Evolutionary conservation across 116 monocot genomes (phyloP).

Genomic region (Posidonia oceanica): DNA sequence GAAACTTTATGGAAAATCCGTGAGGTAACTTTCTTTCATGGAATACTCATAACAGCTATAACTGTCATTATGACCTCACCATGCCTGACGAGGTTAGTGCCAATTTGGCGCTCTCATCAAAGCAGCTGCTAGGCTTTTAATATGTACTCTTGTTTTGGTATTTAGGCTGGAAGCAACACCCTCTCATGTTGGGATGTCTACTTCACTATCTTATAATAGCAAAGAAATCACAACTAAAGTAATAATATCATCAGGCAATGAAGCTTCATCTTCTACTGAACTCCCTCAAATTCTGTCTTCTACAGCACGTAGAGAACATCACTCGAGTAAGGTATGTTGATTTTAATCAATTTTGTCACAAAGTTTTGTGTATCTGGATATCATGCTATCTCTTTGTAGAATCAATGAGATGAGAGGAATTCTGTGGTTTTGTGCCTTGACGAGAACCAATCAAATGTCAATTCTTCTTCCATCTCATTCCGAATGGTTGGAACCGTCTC

Average conservation of each 20-base stretch:
- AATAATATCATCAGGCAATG: conserved; percentile 17
- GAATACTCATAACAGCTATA: no score
- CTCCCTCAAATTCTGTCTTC: conserved; percentile 2
- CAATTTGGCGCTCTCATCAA: neutral
- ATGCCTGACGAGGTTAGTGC: neutral
- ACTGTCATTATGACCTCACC: no score
- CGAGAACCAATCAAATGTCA: no score
- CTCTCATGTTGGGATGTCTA: conserved; percentile 40
- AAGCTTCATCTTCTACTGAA: conserved; percentile 12
- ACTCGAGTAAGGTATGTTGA: conserved; percentile 13
- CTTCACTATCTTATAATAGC: conserved; percentile 15
- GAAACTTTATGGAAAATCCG: conserved; percentile 60
- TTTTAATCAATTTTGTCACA: neutral
- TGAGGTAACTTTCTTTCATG: conserved; percentile 34
- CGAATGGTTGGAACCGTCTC: no score
- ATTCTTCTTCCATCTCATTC: no score
- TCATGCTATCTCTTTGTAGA: no score
- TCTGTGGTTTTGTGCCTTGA: no score
- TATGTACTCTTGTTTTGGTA: neutral
- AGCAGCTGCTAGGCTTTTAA: neutral
- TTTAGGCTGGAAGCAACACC: conserved; percentile 77
- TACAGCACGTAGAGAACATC: neutral
- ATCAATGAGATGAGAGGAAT: no score
- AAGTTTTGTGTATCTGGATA: no score
- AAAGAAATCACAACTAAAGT: conserved; percentile 10